Percentiles rank a stretch among this genome's conserved stretches.
phyloP scores from a whole-genome alignment of 768 basidiomycete species.

The Leccinum variicolor region DNA sequence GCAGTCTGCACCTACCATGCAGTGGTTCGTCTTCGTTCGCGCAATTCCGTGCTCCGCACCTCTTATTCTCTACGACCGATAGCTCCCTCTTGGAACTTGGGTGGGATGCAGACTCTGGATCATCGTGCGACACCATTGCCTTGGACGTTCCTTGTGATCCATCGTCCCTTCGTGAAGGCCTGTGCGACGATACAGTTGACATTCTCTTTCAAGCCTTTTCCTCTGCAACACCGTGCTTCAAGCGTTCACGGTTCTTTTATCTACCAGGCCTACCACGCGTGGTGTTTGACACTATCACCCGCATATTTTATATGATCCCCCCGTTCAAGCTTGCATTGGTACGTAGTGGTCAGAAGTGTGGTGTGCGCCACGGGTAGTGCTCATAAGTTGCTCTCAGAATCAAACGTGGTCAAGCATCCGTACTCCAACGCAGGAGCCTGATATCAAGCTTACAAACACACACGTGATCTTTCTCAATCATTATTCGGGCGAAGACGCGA shows the following conservation, averaged over 20 bases:
- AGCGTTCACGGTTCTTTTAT: not conserved
- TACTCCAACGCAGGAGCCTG: not conserved
- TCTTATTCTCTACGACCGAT: not conserved
- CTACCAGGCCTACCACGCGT: not conserved
- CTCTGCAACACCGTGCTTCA: too few species aligned
- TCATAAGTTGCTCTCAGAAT: not conserved
- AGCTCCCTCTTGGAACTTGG: not conserved
- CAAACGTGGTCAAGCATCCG: not conserved
- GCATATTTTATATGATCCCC: not conserved
- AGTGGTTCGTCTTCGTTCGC: not conserved
- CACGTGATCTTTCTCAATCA: too few species aligned
- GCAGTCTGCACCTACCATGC: not conserved
- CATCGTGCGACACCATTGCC: not conserved
- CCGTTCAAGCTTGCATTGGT: not conserved
- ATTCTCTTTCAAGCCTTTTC: too few species aligned
- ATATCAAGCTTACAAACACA: too few species aligned
- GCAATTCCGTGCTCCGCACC: not conserved
- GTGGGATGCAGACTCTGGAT: not conserved
- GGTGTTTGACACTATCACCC: not conserved
- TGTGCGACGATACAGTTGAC: too few species aligned
- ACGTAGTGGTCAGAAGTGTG: not conserved
- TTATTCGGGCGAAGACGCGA: not conserved
- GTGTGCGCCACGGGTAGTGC: not conserved
- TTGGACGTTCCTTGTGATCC: not conserved
- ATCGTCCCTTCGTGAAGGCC: not conserved